Evolutionary conservation across 2,329 filamentous ascomycete genomes (phyloP), one percentile per base, ranked within the genome.

Genomic region (Eutypa lata): DNA sequence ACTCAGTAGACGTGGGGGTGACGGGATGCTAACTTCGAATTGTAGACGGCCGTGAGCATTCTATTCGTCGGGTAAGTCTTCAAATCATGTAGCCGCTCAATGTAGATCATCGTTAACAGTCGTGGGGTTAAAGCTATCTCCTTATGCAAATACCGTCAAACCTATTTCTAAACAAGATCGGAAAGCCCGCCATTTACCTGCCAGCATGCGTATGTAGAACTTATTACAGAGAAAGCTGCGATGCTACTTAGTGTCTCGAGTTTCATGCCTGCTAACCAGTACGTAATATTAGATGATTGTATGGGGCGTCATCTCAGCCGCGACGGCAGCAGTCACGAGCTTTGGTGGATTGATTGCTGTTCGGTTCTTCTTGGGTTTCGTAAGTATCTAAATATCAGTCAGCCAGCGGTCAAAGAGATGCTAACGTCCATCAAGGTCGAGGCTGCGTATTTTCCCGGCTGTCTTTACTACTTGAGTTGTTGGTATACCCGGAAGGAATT

Each of bases 401-500:
- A 31, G 5, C 26, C 26, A 6, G 6, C 6, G 26, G 26, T 10
- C 26, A 31, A 31, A 31, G 26, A 24, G 47, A 52, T 28, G 47
- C 48, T 4, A 50, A 44, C 8, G 52, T 53, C 31, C 10, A 11
- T 47, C 8, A 6, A 33, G 44, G 44, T 38, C 10, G 46, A 48
- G 19, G 33, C 45, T 7, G 13, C 35, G 2, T 47, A 43, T 2
- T 44, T 65, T 75, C 81, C 81, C 1, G 81, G 82, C 10, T 82
- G 82, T 59, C 69, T 88, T 3, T 88, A 84, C 70, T 87, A 83
- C 58, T 74, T 88, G 37, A 76, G 72, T 53, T 78, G 75, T 50
- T 89, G 87, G 86, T 90, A 90, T 61, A 89, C 84, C 0, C 78
- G 86, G 44, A 82, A 83, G 57, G 88, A 89, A 65, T 74, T 89